phyloP scores from a whole-genome alignment of 345 rosid genomes.

The Euphorbia lathyris region DNA sequence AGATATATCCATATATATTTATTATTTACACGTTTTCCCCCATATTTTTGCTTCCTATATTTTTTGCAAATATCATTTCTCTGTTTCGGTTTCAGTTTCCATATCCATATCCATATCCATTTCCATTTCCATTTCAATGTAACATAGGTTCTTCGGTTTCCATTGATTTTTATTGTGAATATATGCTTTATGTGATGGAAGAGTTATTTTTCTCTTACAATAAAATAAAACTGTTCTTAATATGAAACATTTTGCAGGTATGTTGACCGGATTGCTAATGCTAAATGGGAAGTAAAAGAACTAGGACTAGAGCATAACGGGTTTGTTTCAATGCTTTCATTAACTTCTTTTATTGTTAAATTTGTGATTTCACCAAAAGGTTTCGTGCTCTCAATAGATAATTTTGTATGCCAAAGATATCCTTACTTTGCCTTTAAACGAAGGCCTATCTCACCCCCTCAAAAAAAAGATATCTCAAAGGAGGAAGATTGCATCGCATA shows the following conservation, averaged over 20 bases:
- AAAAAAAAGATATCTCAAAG: too few relatives aligned
- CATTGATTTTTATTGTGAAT: not conserved
- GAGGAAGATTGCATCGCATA: too few relatives aligned
- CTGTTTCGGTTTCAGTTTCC: too few relatives aligned
- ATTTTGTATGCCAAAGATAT: not conserved
- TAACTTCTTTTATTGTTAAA: not conserved
- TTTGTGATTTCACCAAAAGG: not conserved
- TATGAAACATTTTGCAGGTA: conserved; percentile 49
- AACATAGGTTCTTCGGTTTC: too few relatives aligned
- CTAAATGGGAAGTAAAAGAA: conserved; percentile 98
- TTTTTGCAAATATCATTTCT: too few relatives aligned
- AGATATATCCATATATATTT: too few relatives aligned
- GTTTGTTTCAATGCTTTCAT: conserved; percentile 43
- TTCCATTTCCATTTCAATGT: too few relatives aligned
- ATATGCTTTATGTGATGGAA: not conserved
- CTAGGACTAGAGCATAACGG: conserved; percentile 98
- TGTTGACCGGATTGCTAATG: conserved; percentile 83
- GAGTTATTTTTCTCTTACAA: not conserved
- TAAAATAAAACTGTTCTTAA: not conserved
- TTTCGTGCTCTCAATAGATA: not conserved
- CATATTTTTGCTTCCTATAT: too few relatives aligned
- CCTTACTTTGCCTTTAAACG: not conserved
- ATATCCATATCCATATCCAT: too few relatives aligned
- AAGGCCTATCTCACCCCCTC: too few relatives aligned
- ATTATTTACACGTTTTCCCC: too few relatives aligned